A percentile compares a stretch with the other conserved stretches of the same genome.
Conservation (phyloP, 345 rosid genomes). For the Gossypium anomalum region DNA sequence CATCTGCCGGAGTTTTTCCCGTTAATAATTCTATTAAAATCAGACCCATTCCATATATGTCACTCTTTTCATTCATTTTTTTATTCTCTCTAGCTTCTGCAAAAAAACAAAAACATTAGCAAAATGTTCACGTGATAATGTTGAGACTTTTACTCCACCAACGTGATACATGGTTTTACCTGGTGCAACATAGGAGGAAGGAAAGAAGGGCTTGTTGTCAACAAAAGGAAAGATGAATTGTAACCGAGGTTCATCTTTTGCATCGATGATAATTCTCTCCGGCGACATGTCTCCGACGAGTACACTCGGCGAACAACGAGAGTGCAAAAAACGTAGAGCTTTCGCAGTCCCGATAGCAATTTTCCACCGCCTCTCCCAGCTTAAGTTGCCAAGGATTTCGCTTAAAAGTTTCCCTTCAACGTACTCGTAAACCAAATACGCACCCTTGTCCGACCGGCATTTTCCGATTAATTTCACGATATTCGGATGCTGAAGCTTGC, state of each 20-base stretch:
- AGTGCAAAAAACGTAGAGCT: conserved; percentile 67
- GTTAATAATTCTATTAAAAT: conserved; percentile 60
- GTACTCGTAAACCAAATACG: conserved; percentile 50
- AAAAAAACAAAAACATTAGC: neutral
- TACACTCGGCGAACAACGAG: conserved; percentile 29
- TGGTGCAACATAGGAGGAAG: conserved; percentile 52
- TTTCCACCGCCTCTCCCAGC: conserved; percentile 60
- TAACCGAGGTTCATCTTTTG: conserved; percentile 47
- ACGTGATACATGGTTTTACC: conserved; percentile 31
- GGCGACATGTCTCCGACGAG: conserved; percentile 47
- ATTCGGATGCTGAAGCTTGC: conserved; percentile 53
- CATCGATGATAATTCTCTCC: conserved; percentile 49
- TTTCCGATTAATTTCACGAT: conserved; percentile 47
- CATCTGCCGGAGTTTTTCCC: conserved; percentile 51
- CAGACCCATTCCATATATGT: conserved; percentile 66
- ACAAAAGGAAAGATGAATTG: conserved; percentile 36
- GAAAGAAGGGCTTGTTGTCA: conserved; percentile 31
- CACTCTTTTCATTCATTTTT: conserved; percentile 50
- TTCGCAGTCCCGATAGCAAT: conserved; percentile 56
- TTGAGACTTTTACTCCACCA: no score
- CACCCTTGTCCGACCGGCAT: conserved; percentile 45
- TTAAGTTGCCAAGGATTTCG: conserved; percentile 39
- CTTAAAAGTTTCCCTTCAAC: conserved; percentile 51
- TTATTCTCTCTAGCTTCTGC: conserved; percentile 59
- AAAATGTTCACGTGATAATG: neutral